Evolutionary conservation across 768 basidiomycete genomes (phyloP), one percentile per base, ranked within the genome.

Genomic region (Baorangia bicolor): DNA sequence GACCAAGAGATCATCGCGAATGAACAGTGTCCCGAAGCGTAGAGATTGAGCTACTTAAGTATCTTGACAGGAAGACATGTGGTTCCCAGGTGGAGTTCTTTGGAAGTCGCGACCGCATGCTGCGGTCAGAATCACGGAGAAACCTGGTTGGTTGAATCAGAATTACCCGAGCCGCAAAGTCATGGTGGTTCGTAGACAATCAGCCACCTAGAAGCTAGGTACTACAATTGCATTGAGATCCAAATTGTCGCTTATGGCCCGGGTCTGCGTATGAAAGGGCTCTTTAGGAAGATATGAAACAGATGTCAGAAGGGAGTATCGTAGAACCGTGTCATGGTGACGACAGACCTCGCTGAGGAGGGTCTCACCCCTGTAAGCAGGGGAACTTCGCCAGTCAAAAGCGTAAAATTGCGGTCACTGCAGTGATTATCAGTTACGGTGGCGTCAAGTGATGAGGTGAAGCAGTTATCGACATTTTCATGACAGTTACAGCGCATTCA

Each of bases 1-100:
- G 27, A 14, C 35, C n/a, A 38, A 38, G 21, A 58, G n/a, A 56
- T 25, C 65, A 68, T 67, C 7, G 39, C 2, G 47, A 41, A 23
- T 2, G 44, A 46, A 46, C 37, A 21, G 14, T 18, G 14, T 27
- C 40, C 23, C 16, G 14, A 40, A 39, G 47, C 16, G 20, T 25
- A 20, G 14, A 21, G 12, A 27, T 28, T 8, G 28, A 49, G 28
- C 9, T 39, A 31, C 30, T 58, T 67, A 68, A 59, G 42, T 65
- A 60, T 42, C 6, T 27, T 28, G 11, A 31, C 18, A 23, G n/a
- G 23, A n/a, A 10, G 2, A 28, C 34, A n/a, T 33, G 21, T 31
- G 30, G 34, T 47, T 28, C 20, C 28, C 4, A 30, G 30, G 44
- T 4, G 25, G 39, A 14, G 2, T 18, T n/a, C 9, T 37, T 23